These are phyloP conservation scores for Marasmius sp. DNA, from an alignment of 1,284 basidiomycete genomes.

Conservation along the genomic window DNA sequence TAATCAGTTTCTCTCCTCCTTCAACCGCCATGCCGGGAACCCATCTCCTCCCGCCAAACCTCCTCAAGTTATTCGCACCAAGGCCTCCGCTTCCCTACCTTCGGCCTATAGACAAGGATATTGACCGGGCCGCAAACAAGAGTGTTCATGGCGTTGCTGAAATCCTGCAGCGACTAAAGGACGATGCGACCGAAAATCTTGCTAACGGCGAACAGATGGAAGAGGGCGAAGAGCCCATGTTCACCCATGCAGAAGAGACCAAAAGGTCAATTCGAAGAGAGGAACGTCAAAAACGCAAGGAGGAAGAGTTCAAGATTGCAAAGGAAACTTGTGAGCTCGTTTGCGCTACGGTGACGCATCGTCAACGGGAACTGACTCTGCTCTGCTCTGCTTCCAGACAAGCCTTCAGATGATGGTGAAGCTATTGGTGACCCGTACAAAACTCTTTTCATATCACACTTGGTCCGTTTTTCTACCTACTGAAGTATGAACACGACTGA, in stretches of 20 bases:
- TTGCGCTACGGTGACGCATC: slow-evolving; percentile 1
- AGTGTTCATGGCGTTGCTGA: slow-evolving; percentile 72
- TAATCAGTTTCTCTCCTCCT: neutral
- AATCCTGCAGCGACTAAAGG: slow-evolving; percentile 73
- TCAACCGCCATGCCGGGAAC: slow-evolving; percentile 68
- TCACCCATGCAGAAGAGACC: slow-evolving; percentile 76
- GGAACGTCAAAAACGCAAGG: slow-evolving; percentile 76
- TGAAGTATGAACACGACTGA: slow-evolving; percentile 15
- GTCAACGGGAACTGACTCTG: slow-evolving; percentile 11
- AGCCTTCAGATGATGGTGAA: slow-evolving; percentile 88
- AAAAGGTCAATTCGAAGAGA: slow-evolving; percentile 78
- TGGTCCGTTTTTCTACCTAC: slow-evolving; percentile 51
- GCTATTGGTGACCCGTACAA: slow-evolving; percentile 98
- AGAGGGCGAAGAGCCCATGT: slow-evolving; percentile 77
- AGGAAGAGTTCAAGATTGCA: slow-evolving; percentile 77
- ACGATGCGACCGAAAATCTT: slow-evolving; percentile 70
- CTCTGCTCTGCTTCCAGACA: slow-evolving; percentile 52
- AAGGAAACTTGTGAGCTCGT: slow-evolving; percentile 77
- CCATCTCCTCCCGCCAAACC: slow-evolving; percentile 88
- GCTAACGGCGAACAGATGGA: slow-evolving; percentile 64
- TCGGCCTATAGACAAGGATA: slow-evolving; percentile 82
- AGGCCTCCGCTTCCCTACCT: slow-evolving; percentile 84
- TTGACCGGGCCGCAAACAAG: slow-evolving; percentile 71
- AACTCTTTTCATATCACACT: slow-evolving; percentile 92
- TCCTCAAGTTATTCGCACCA: slow-evolving; percentile 92